Conservation (phyloP, 1,139 yeast genomes). For the Zygosaccharomyces sapae region DNA sequence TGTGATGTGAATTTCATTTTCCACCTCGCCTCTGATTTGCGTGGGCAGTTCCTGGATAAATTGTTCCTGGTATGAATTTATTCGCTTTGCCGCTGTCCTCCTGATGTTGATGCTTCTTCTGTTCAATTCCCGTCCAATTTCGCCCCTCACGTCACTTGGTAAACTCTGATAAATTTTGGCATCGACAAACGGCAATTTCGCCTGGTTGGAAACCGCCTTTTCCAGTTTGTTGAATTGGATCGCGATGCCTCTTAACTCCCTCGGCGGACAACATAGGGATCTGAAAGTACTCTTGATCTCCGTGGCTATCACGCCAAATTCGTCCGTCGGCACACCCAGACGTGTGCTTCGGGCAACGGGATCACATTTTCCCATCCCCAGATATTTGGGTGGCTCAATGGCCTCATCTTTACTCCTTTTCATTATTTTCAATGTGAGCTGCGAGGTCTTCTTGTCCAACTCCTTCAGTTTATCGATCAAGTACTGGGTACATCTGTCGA, state of each 20-base stretch:
- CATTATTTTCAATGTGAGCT: conserved; percentile 61
- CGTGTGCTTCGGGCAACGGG: conserved; percentile 54
- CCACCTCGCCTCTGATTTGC: conserved; percentile 32
- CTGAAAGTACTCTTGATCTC: conserved; percentile 58
- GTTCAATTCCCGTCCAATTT: conserved; percentile 13
- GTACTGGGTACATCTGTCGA: conserved; percentile 57
- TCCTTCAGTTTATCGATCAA: conserved; percentile 50
- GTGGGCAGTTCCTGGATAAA: conserved; percentile 32
- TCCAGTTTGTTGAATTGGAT: conserved; percentile 57
- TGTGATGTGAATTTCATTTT: conserved; percentile 32
- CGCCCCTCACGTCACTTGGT: conserved; percentile 18
- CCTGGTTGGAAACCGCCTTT: conserved; percentile 16
- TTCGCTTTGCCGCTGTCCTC: not conserved
- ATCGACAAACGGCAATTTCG: conserved; percentile 18
- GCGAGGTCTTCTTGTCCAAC: conserved; percentile 51
- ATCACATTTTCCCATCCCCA: conserved; percentile 84
- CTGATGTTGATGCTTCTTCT: conserved; percentile 13
- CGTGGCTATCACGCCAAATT: conserved; percentile 55
- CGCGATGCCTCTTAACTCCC: conserved; percentile 75
- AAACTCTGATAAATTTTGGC: conserved; percentile 11
- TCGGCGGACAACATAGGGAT: conserved; percentile 55
- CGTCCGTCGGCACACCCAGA: conserved; percentile 61
- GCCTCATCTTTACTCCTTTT: conserved; percentile 65
- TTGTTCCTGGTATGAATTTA: conserved; percentile 23
- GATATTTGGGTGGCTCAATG: conserved; percentile 63